phyloP scores from a whole-genome alignment of 495 filamentous ascomycete species.

The Trichoderma erinaceum region DNA sequence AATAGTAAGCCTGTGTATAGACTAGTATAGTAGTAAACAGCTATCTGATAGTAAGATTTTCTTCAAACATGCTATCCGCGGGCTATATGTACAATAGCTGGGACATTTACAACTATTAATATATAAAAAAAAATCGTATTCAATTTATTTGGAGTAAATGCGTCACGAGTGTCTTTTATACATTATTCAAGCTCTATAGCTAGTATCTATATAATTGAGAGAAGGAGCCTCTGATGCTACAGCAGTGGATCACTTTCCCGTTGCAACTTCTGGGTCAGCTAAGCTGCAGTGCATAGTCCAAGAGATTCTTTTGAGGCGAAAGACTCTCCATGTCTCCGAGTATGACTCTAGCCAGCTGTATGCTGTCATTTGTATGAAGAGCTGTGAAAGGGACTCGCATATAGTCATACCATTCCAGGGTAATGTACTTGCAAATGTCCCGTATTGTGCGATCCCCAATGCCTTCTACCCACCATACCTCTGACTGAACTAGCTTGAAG shows the following conservation, averaged over 20 bases:
- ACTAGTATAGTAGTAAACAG: constrained; percentile 21
- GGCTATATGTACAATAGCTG: constrained; percentile 1
- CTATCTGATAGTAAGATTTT: constrained; percentile 12
- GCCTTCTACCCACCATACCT: constrained; percentile 41
- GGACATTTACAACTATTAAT: constrained; percentile 1
- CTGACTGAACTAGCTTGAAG: constrained; percentile 27
- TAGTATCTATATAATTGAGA: background rate
- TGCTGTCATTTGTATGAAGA: constrained; percentile 18
- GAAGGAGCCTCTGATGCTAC: background rate
- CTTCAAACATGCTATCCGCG: constrained; percentile 6
- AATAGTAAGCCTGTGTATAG: constrained; percentile 30
- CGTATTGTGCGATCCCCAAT: constrained; percentile 35
- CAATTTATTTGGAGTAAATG: background rate
- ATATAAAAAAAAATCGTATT: background rate
- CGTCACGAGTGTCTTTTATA: background rate
- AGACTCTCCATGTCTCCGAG: constrained; percentile 34
- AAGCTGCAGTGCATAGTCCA: background rate
- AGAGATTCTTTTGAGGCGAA: background rate
- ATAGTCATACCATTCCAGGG: constrained; percentile 29
- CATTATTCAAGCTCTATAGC: background rate
- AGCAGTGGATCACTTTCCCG: background rate
- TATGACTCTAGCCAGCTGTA: constrained; percentile 29
- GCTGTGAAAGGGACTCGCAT: constrained; percentile 33
- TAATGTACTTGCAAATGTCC: constrained; percentile 33
- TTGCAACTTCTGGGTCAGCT: background rate